Base-by-base conservation (phyloP, 148 eudicot species). In the Drosera capensis region DNA sequence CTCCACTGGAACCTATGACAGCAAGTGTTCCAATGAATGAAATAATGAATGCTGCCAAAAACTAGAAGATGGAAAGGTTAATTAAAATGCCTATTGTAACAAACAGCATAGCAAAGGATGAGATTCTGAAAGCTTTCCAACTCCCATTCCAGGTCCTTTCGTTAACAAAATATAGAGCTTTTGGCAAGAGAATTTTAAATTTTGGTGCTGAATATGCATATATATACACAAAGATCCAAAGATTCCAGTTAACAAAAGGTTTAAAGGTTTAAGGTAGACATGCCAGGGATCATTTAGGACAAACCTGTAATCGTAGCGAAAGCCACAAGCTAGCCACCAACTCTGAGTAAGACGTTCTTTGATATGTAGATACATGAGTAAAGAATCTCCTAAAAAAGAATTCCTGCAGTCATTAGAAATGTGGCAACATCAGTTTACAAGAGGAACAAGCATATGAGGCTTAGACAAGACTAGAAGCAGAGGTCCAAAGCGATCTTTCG, bases 281-380 rank as follows among this genome's bases (percentile, higher is more conserved):
- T n/a, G n/a, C n/a, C n/a, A n/a, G n/a, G 24, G 3, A 39, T 58
- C 16, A 19, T 21, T 45, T n/a, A n/a, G n/a, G 23, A 50, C 46
- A 54, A 47, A 84, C 97, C 87, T 90, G 97, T 63, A 90, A 86
- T 54, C 97, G 79, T 54, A 90, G 60, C 54, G 97, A 90, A 45
- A 90, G 97, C 97, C 97, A 90, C 72, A 84, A 71, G 63, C 87
- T 84, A 56, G 97, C 95, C 58, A 65, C 71, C 59, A 70, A 62
- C 68, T 90, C 97, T 54, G 92, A 71, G 65, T 77, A 83, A 12
- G 97, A 90, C 56, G 97, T 90, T 48, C 65, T 71, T 69, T 90
- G 97, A 68, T 90, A 90, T 59, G 66, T 59, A 18, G 55, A 56
- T 16, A 84, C 58, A 31, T 67, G 63, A 65, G 68, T 68, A 45